Evolutionary conservation across 2,329 filamentous ascomycete genomes (phyloP).

Genomic region (Fusarium domesticum): DNA sequence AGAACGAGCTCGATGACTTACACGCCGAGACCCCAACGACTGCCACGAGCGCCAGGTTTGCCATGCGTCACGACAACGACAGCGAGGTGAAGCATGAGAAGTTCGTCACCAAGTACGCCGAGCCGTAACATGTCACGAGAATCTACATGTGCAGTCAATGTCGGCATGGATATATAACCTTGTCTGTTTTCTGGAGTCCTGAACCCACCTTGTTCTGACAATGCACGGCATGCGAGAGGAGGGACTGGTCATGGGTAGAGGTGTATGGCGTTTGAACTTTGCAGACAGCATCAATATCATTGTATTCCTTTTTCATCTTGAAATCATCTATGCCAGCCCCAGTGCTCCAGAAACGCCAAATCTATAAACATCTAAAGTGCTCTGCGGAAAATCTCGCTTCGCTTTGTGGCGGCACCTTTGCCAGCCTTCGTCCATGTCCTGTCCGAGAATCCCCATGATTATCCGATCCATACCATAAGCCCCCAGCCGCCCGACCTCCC

Average conservation of each 20-base stretch:
- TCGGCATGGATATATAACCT: neutral
- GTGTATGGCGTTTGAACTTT: neutral
- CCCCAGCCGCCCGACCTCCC: neutral
- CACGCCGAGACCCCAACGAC: conserved; percentile 48
- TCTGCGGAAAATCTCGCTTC: conserved; percentile 20
- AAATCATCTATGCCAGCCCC: conserved; percentile 22
- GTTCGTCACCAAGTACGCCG: conserved; percentile 29
- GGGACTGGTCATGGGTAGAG: neutral
- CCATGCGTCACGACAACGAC: conserved; percentile 52
- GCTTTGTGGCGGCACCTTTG: conserved; percentile 14
- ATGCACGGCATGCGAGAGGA: neutral
- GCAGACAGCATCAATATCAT: conserved; percentile 8
- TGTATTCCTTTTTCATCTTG: conserved; percentile 8
- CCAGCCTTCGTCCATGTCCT: conserved; percentile 15
- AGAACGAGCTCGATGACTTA: conserved; percentile 62
- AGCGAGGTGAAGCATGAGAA: conserved; percentile 24
- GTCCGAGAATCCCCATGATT: conserved; percentile 15
- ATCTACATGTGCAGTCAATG: neutral
- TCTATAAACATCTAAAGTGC: conserved; percentile 25
- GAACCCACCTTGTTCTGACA: neutral
- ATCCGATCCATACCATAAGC: conserved; percentile 19
- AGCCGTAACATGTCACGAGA: too few relatives aligned
- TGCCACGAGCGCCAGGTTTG: conserved; percentile 49
- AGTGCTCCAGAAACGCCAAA: conserved; percentile 25
- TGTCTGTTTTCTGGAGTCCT: neutral